Conservation (phyloP, 1,139 yeast genomes). For the Diutina rugosa region DNA sequence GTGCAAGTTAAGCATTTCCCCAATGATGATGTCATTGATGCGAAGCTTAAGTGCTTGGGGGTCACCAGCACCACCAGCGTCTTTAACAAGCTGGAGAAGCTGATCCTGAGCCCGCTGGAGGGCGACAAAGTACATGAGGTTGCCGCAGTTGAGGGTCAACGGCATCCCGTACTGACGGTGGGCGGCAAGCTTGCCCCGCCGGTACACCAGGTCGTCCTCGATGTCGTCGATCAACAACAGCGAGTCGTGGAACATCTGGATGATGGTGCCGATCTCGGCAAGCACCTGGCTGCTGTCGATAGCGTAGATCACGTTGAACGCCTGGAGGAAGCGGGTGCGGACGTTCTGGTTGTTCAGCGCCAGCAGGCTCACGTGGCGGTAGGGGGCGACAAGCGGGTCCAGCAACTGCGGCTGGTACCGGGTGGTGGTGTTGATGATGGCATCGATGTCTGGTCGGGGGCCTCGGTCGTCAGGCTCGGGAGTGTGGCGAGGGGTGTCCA, state of each 20-base stretch:
- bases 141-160: constrained; percentile 70
- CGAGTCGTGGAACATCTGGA: constrained; percentile 51
- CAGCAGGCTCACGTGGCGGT: background rate
- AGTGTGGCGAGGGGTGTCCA: background rate
- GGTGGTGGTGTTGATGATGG: background rate
- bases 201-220: constrained; percentile 57
- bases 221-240: constrained; percentile 69
- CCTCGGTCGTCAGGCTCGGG: background rate
- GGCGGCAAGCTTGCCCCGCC: constrained; percentile 73
- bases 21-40: constrained; percentile 33
- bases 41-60: background rate
- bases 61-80: constrained; percentile 1
- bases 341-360: background rate
- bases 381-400: background rate
- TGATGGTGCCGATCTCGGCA: constrained; percentile 14
- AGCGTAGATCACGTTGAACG: background rate
- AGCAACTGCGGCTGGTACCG: background rate
- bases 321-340: background rate
- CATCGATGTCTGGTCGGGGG: background rate
- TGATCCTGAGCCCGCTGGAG: constrained; percentile 29
- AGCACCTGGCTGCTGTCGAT: constrained; percentile 4
- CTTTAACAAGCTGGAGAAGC: constrained; percentile 8
- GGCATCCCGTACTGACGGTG: constrained; percentile 69
- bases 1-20: constrained; percentile 70
- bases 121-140: constrained; percentile 70